Conservation (phyloP, 1,284 basidiomycete genomes). For the Peniophora sp. region DNA sequence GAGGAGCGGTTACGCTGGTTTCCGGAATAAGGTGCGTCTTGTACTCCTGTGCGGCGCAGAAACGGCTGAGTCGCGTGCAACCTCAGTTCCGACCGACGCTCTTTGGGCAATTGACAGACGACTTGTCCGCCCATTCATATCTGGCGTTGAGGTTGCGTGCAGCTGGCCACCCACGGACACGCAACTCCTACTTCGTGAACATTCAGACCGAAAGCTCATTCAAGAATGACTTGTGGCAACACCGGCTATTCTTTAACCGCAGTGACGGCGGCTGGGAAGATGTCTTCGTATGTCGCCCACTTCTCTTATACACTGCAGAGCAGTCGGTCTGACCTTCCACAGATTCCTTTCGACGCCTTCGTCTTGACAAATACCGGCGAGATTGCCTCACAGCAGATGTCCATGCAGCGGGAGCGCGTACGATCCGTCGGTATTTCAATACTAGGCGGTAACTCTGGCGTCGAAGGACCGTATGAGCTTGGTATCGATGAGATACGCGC, state of each 20-base stretch:
- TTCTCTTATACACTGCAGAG: constrained; percentile 1
- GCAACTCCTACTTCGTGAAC: constrained; percentile 82
- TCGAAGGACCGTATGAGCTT: constrained; percentile 67
- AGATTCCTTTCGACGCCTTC: constrained; percentile 81
- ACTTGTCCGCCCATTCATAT: constrained; percentile 73
- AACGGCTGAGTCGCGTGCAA: too few relatives aligned
- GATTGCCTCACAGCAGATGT: constrained; percentile 57
- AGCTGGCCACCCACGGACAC: constrained; percentile 60
- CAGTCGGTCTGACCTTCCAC: neutral
- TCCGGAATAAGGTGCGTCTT: constrained; percentile 63
- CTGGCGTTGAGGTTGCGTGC: constrained; percentile 71
- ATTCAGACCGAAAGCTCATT: constrained; percentile 79
- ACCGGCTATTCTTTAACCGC: constrained; percentile 71
- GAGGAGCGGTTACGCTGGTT: constrained; percentile 76
- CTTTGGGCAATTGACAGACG: constrained; percentile 77
- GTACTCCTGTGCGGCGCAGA: neutral
- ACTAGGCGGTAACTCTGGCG: constrained; percentile 68
- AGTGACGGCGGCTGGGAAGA: constrained; percentile 79
- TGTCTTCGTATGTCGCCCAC: constrained; percentile 52
- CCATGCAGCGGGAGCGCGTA: constrained; percentile 70
- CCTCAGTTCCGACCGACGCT: constrained; percentile 58
- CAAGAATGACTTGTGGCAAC: constrained; percentile 82
- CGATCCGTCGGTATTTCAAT: constrained; percentile 80
- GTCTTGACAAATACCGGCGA: constrained; percentile 80
- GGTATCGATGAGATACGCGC: constrained; percentile 66